Base-by-base conservation (phyloP, 306 rosid genomes). In the Betula pendula region DNA sequence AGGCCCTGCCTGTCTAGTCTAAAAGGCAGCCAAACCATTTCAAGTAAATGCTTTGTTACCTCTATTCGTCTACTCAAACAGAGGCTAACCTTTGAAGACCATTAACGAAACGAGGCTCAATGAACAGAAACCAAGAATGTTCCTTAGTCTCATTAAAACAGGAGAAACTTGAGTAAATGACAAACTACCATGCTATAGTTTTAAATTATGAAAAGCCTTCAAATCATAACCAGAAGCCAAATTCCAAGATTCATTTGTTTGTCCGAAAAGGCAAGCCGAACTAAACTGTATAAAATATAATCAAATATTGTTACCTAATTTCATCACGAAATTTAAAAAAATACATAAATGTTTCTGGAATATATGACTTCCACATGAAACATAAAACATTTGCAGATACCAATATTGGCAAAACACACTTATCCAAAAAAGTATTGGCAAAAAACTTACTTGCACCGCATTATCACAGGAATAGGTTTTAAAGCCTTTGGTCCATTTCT, bases 401-500 rank as follows among this genome's bases (percentile, higher is more conserved):
- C 53, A 60, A 9, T 40, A 70, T n/a, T 5, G 11, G 53, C 29
- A 79, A 70, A 38, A 60, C 68, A 60, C 38, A 29, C 68, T 27
- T 29, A 15, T 15, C 68, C 29, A 60, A 60, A 38, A 29, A 16
- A 29, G 20, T 13, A 60, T 4, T 60, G 68, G 59, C 71, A 63
- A 84, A 80, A 24, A 3, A 11, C 97, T 83, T 82, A 92, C 99
- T 73, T 88, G 96, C 97, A 92, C 45, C 88, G 81, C 59, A 88
- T 73, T 62, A 94, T 88, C 69, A 94, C 96, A 0, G 96, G 97
- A 75, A 72, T 69, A 38, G 97, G 97, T 81, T 94, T 90, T 71
- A 91, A 71, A 71, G 97, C 98, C 87, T 79, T 94, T 4, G 97
- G 97, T 25, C 94, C 98, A 82, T 91, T 91, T 74, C 96, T 81